A percentile compares a stretch with the other conserved stretches of the same genome.
Conservation (phyloP, 257 asterid species). For the Avicennia marina region DNA sequence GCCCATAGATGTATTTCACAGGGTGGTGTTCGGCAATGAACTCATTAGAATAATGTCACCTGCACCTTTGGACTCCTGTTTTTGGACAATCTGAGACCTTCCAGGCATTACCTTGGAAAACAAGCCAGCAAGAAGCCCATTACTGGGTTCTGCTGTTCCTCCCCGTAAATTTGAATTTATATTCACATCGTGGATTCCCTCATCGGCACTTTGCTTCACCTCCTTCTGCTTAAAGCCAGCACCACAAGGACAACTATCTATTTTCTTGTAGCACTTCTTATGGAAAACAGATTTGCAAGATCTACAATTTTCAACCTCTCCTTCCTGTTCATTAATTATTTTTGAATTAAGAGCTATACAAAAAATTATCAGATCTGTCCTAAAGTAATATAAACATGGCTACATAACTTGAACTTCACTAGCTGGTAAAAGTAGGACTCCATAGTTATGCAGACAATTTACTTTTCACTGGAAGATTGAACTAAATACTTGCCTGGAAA, state of each 20-base stretch:
- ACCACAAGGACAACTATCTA: conserved; percentile 69
- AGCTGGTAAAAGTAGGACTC: background rate
- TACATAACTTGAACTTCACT: background rate
- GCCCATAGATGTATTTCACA: conserved; percentile 25
- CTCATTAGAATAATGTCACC: conserved; percentile 68
- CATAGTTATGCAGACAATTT: background rate
- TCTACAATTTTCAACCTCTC: conserved; percentile 70
- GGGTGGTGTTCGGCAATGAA: conserved; percentile 57
- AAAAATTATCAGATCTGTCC: background rate
- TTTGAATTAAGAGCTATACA: conserved; percentile 1
- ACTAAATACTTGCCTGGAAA: conserved; percentile 62
- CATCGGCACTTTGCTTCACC: conserved; percentile 24
- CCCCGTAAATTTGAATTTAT: conserved; percentile 26
- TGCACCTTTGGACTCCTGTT: conserved; percentile 27
- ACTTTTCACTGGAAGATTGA: background rate
- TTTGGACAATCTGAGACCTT: conserved; percentile 30
- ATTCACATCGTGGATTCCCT: conserved; percentile 14
- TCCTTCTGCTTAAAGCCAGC: conserved; percentile 35
- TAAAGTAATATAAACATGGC: background rate
- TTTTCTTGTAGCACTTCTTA: conserved; percentile 62
- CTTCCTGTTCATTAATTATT: conserved; percentile 54
- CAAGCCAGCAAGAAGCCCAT: conserved; percentile 53
- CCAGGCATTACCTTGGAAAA: conserved; percentile 57
- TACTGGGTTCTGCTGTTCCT: conserved; percentile 31
- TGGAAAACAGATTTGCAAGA: conserved; percentile 74